Base-by-base conservation (phyloP, 2,329 filamentous ascomycete species). In the Ceratocystis eucalypticola region DNA sequence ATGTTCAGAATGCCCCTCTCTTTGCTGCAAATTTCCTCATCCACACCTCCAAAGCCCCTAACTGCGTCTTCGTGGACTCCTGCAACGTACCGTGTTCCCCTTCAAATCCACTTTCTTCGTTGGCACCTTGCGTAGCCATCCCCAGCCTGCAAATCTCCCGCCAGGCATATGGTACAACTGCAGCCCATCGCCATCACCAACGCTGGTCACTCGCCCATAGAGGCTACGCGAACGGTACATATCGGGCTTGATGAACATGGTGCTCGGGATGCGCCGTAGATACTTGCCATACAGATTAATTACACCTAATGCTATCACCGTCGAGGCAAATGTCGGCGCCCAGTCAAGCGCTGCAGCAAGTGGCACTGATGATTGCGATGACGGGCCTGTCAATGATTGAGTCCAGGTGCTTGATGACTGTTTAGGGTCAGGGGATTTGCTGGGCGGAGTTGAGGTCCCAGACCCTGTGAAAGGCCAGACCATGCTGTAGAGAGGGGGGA, bases 181-280 rank as follows among this genome's bases (percentile, higher is more conserved):
- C 75, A 99, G 96, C 74, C 93, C 93, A 76, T 99, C 94, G 3
- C 91, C 95, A 80, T 99, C 94, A 53, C 95, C 94, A 28, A 99
- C 94, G 71, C 89, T 91, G 12, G 93, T 96, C 53, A 97, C 94
- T 69, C 83, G 83, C 15, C 94, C 94, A 71, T 93, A 88, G 53
- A 99, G 73, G 70, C 84, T 92, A 71, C 89, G 82, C 68, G 80
- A 85, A 59, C 89, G 84, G 73, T 93, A 93, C 73, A 87, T 88
- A 10, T 80, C 78, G 1, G 90, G 88, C 61, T 85, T 84, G 70
- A 99, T 88, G 73, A 91, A 82, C 28, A 83, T 80, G 45, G 89
- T 84, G 66, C 85, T 87, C 3, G 91, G 91, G 67, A 97, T 90
- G 64, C 94, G 88, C 45, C 91, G 88, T 62, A 99, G 79, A 73